Evolutionary conservation across 768 basidiomycete genomes (phyloP).

Genomic region (Tricholoma flavovirens): DNA sequence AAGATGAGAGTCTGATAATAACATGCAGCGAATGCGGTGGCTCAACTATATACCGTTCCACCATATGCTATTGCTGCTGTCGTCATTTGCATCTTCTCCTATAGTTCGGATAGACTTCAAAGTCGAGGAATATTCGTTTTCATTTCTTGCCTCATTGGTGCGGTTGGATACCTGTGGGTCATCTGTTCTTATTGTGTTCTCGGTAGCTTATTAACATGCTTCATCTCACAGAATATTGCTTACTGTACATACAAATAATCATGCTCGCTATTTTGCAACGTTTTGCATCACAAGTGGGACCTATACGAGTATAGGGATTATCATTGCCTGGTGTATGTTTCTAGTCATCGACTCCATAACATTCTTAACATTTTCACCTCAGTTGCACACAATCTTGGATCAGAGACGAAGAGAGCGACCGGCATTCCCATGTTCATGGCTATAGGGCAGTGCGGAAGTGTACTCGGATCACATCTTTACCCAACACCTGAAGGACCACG

Average conservation of each 20-base stretch:
- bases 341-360: not conserved
- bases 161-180: constrained; percentile 59
- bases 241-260: constrained; percentile 44
- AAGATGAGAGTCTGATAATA: constrained; percentile 4
- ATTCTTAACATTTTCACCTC: not conserved
- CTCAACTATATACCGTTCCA: constrained; percentile 75
- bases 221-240: constrained; percentile 43
- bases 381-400: constrained; percentile 74
- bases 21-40: constrained; percentile 49
- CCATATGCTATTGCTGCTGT: constrained; percentile 71
- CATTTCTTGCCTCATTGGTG: constrained; percentile 38
- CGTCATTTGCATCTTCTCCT: constrained; percentile 54
- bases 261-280: constrained; percentile 71
- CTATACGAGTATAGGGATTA: constrained; percentile 68
- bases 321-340: constrained; percentile 71
- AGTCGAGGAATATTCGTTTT: constrained; percentile 48
- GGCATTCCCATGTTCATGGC: constrained; percentile 78
- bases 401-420: constrained; percentile 71
- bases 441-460: constrained; percentile 72
- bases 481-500: constrained; percentile 57
- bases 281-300: constrained; percentile 76
- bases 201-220: not conserved
- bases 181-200: not conserved
- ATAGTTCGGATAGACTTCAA: constrained; percentile 61
- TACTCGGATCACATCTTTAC: constrained; percentile 72